Evolutionary conservation across 2,329 filamentous ascomycete genomes (phyloP).

Genomic region (Cladophialophora yegresii): DNA sequence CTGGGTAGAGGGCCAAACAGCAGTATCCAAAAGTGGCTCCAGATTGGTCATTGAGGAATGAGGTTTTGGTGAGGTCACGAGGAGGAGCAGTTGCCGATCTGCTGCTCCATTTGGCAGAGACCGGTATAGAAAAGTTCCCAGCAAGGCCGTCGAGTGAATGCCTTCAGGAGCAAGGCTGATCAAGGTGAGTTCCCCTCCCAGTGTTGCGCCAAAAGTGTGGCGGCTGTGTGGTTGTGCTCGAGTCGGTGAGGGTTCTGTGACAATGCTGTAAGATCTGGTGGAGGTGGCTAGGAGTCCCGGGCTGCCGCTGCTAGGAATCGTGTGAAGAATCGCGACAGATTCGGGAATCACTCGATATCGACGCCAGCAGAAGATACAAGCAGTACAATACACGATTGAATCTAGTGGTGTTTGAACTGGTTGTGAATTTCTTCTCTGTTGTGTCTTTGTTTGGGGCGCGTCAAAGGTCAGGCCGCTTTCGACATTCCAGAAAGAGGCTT

Average conservation of each 20-base stretch:
- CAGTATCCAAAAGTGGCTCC: neutral
- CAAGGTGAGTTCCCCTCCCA: neutral
- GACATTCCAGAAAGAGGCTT: neutral
- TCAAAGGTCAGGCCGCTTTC: neutral
- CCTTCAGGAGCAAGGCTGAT: neutral
- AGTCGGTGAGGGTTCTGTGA: neutral
- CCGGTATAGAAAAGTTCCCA: neutral
- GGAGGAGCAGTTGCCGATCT: neutral
- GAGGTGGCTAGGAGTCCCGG: neutral
- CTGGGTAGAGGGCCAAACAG: neutral
- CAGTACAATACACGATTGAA: neutral
- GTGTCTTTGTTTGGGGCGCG: neutral
- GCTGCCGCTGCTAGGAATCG: neutral
- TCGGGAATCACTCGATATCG: neutral
- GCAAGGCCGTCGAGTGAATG: neutral
- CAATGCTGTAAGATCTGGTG: neutral
- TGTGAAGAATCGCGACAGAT: neutral
- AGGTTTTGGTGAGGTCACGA: neutral
- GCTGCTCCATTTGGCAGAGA: neutral
- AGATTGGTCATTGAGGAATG: slow-evolving; percentile 7
- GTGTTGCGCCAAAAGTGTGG: neutral
- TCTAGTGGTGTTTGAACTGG: neutral
- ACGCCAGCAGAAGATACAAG: neutral
- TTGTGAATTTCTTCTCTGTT: neutral
- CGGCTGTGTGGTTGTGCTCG: neutral